phyloP scores from a whole-genome alignment of 129 eudicot genomes.

The Logfia minima region DNA sequence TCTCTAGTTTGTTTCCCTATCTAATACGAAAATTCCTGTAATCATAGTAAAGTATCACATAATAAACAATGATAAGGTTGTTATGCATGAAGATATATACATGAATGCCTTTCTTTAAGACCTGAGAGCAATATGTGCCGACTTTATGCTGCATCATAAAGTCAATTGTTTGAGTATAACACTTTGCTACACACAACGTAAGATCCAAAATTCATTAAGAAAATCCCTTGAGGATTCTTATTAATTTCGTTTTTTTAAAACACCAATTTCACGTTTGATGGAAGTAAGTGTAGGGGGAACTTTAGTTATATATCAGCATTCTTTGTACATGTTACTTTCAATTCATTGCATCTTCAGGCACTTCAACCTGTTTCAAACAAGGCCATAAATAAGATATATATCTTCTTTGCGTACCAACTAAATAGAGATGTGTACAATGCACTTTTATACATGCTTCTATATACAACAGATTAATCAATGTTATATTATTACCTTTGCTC shows the following conservation, averaged over 20 bases:
- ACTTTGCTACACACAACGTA: background rate
- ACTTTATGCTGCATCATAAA: background rate
- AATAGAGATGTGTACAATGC: background rate
- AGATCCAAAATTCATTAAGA: slow-evolving; percentile 15
- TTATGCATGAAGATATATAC: background rate
- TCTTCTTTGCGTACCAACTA: background rate
- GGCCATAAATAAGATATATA: background rate
- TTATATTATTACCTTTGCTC: slow-evolving; percentile 16
- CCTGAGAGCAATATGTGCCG: background rate
- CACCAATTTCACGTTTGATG: slow-evolving; percentile 2
- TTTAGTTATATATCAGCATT: background rate
- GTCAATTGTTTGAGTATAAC: background rate
- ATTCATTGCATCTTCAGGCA: slow-evolving; percentile 15
- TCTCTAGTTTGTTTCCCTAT: too few relatives aligned
- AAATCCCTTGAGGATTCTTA: background rate
- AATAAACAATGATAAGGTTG: too few relatives aligned
- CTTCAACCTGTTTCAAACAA: slow-evolving; percentile 25
- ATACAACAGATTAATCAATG: background rate
- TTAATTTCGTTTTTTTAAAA: slow-evolving; percentile 18
- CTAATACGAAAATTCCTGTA: too few relatives aligned
- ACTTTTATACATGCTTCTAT: too few relatives aligned
- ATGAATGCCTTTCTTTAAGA: slow-evolving; percentile 16
- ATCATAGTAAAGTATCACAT: too few relatives aligned
- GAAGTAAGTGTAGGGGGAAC: background rate
- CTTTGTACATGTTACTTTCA: slow-evolving; percentile 13